Base-by-base conservation (phyloP, 495 filamentous ascomycete genomes). In the Emericellopsis terricola region DNA sequence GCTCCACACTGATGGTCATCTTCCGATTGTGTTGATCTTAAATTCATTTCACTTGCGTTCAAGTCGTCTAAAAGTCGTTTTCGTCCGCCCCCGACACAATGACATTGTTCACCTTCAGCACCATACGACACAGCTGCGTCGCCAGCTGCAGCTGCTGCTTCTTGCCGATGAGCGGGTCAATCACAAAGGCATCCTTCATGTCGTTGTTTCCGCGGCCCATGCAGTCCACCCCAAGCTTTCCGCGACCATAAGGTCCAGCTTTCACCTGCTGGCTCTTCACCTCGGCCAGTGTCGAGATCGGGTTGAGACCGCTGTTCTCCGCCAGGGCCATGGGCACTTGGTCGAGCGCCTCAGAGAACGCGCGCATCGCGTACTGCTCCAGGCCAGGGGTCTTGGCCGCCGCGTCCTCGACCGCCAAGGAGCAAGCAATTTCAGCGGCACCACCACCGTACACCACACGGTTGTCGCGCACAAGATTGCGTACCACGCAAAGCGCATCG, bases 401-500 rank as follows among this genome's bases (percentile, higher is more conserved):
- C 19, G 86, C 89, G 47, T 93, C 82, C 53, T 94, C 86, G 16
- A 99, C 89, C 2, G 89, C 89, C 16, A 99, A 54, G 18, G 82
- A 87, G 71, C 89, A 99, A 31, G 89, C 89, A 53, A 99, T 94
- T 56, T 99, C 89, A 15, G 89, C 89, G 29, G 91, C 83, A 49
- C 91, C 89, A 43, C 89, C 89, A 40, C 89, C 89, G 51, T 96
- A 99, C n/a, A 99, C 89, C 21, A 99, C 79, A 36, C 89, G 80
- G 64, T 94, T 94, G 55, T 99, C 89, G 35, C 69, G 71, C 28
- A 99, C 87, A 14, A 99, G 65, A 55, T 99, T 99, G 40, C 89
- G 81, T 21, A 96, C 89, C 19, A 99, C 89, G 54, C 89, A 99
- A 30, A 99, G 73, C 26, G 89, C 89, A 55, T 99, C 89, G 57